A percentile compares a stretch with the other conserved stretches of the same genome.
phyloP scores from a whole-genome alignment of 208 protist genomes.

The Crithidia expoeki region DNA sequence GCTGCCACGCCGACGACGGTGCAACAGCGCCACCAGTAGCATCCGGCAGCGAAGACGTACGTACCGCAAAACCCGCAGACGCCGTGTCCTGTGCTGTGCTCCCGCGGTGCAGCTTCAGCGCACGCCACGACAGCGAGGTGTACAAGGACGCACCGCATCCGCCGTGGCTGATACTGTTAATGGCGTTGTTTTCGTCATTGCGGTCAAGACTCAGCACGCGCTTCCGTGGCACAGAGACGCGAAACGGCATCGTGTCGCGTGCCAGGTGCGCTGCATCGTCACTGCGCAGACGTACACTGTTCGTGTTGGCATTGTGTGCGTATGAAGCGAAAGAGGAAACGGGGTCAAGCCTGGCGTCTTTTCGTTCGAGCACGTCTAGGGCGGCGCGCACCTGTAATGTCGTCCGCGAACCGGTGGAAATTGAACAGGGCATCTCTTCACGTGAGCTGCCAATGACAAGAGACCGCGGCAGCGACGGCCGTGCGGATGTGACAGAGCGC shows the following conservation, averaged over 20 bases:
- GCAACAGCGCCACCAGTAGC: not conserved
- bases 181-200: not conserved
- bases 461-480: slow-evolving; percentile 7
- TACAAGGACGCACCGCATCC: not conserved
- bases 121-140: slow-evolving; percentile 11
- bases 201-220: slow-evolving; percentile 6
- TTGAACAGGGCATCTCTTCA: not conserved
- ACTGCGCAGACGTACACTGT: slow-evolving; percentile 3
- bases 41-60: not conserved
- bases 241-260: slow-evolving; percentile 30
- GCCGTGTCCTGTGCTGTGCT: slow-evolving; percentile 5
- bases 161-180: not conserved
- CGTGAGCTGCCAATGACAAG: slow-evolving; percentile 3
- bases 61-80: not conserved
- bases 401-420: not conserved
- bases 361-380: slow-evolving; percentile 1
- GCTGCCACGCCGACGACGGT: slow-evolving; percentile 8
- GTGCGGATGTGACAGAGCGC: slow-evolving; percentile 6
- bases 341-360: not conserved
- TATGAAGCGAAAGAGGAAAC: not conserved
- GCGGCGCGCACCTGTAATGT: slow-evolving; percentile 15
- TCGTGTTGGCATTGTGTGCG: not conserved
- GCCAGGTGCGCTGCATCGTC: not conserved
- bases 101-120: slow-evolving; percentile 16
- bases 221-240: slow-evolving; percentile 26